Evolutionary conservation across 1,284 basidiomycete genomes (phyloP), one percentile per base, ranked within the genome.

Genomic region (Malassezia yamatoensis): DNA sequence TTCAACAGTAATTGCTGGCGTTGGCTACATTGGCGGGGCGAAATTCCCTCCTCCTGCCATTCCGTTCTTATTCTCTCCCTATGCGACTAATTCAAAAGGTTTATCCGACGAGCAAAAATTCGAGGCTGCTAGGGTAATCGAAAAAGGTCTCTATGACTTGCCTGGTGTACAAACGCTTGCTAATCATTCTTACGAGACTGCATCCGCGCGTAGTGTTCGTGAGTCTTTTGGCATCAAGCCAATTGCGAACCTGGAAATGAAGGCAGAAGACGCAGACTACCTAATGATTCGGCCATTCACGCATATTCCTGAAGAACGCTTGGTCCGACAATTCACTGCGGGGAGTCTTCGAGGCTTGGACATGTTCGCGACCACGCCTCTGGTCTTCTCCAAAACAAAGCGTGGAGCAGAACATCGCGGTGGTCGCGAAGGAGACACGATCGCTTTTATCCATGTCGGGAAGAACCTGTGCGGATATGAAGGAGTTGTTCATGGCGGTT

Each of bases 401-500:
- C 39, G 40, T 7, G 72, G 72, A 16, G 72, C 70, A 1, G 12
- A 36, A 3, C 46, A 59, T 15, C 46, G 56, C 13, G 70, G 72
- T 20, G 72, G 72, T 33, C 20, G 40, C 6, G 65, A 65, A 41
- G 72, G 72, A n/a, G 72, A 74, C 49, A 49, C 60, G 11, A 57
- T 59, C 24, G 64, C 83, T 12, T 77, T 94, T 57, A 59, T 89
- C 1, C 91, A 96, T 71, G 79, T 94, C 8, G 91, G 93, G 1
- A 78, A 86, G 36, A 85, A 84, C 5, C 68, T 96, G 48, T 96
- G 91, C 70, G 88, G 77, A 0, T 89, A 93, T 66, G 89, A 93
- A 75, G 90, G 90, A 0, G 88, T 96, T 61, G 78, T 96, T 1
- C 93, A 96, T 72, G 93, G 93, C 0, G 93, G 93, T 1, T 73